Base-by-base conservation (phyloP, 805 yeast genomes). In the Candida quercuum region DNA sequence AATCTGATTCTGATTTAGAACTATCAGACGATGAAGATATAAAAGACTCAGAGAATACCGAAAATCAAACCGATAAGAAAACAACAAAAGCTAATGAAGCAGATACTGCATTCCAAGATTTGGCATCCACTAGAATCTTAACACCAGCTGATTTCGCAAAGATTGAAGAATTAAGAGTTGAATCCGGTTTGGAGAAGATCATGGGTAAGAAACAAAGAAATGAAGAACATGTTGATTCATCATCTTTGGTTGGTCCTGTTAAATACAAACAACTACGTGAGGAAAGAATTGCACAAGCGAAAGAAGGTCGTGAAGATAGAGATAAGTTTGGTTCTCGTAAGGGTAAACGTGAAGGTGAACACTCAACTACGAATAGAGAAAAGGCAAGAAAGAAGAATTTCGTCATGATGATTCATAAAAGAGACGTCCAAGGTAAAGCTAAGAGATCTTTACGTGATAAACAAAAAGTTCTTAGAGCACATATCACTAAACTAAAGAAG, bases 61-160 rank as follows among this genome's bases (percentile, higher is more conserved):
- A 51, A 45, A 42, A 46, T 33, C 41, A 46, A 15, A 52, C 51
- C 18, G 43, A 46, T 29, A 51, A 58, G 23, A 48, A 42, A 12
- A 46, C 47, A 41, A 59, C 56, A 35, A 54, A 64, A 38, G 57
- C 64, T 48, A 53, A 68, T 28, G 62, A 60, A 45, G 51, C 64
- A 19, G 67, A 58, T 20, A 67, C 67, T 16, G 66, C 72, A n/a
- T 71, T 72, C 66, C 65, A 69, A 39, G 78, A 78, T 40, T 48
- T 86, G 46, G 83, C 81, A 27, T 72, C 84, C n/a, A 73, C 78
- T 34, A 78, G 84, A 49, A 83, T 93, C 43, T 72, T 93, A 49
- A 93, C 99, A 0, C 99, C 99, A 17, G 97, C 98, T 1, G 99
- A 93, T 67, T 93, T 89, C 58, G 96, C 96, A 45, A 91, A 91